Base-by-base conservation (phyloP, 2,329 filamentous ascomycete species). In the Ceratocystis harringtonii region DNA sequence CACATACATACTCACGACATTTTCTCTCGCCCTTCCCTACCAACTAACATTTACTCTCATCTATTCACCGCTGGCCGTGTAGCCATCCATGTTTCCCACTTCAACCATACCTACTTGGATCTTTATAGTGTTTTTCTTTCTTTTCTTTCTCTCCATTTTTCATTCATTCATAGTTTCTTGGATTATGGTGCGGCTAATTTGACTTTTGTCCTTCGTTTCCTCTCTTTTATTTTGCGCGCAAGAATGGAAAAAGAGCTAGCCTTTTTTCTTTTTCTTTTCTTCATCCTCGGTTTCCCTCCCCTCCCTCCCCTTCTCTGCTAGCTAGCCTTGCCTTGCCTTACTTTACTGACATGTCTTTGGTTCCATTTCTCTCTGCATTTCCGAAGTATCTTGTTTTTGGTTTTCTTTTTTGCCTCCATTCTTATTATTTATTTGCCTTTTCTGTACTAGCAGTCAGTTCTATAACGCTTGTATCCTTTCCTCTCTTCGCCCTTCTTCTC, bases 141-240 rank as follows among this genome's bases (percentile, higher is more conserved):
- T 52, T 52, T 45, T n/a, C 19, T 41, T 50, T 58, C 30, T 32
- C 32, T 36, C 19, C n/a, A n/a, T 58, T 58, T 58, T 19, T 36
- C 7, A 10, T 58, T 32, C 6, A 12, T n/a, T 32, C 6, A 12
- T n/a, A n/a, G 6, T 58, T 58, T 52, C 22, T 19, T 58, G 55
- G 55, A 58, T 32, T 32, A 36, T 58, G 55, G 55, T n/a, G 55
- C n/a, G 55, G 55, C 55, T 58, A 58, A 58, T 58, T 58, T 58
- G 28, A 36, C n/a, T 58, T 15, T 36, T 58, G 3, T 7, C n/a
- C 22, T 44, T 57, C 8, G 17, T 57, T 45, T 50, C 7, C 48
- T 50, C 22, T 19, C 7, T 22, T 50, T 50, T 25, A 50, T 22
- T 50, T 22, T 41, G 10, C 36, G 12, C 36, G 12, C 10, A 15